These are phyloP conservation scores for Elsinoe arachidis DNA, from an alignment of 2,329 filamentous ascomycete genomes.

Conservation along the genomic window DNA sequence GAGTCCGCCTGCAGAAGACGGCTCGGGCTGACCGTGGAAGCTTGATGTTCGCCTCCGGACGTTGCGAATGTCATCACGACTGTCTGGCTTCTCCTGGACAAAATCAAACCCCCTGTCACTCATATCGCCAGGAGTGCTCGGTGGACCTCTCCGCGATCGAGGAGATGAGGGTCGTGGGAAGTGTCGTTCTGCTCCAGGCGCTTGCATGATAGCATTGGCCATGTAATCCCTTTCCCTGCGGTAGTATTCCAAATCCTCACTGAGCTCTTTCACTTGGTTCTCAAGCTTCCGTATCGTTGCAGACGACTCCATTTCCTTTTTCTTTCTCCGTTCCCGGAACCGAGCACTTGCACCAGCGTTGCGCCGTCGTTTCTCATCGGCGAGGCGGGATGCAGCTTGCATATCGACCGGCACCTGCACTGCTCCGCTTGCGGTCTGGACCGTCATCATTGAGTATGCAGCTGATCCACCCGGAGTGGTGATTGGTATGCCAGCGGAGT, in stretches of 20 bases:
- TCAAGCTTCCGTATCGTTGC: slow-evolving; percentile 62
- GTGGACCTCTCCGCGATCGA: slow-evolving; percentile 22
- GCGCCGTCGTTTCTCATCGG: slow-evolving; percentile 75
- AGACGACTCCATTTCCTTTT: slow-evolving; percentile 66
- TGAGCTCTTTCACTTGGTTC: slow-evolving; percentile 57
- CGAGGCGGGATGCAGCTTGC: slow-evolving; percentile 70
- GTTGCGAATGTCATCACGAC: slow-evolving; percentile 1
- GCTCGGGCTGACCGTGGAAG: neutral
- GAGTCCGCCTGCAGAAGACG: neutral
- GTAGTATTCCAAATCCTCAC: slow-evolving; percentile 64
- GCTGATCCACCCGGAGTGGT: slow-evolving; percentile 37
- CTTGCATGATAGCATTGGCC: slow-evolving; percentile 54
- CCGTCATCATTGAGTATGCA: slow-evolving; percentile 46
- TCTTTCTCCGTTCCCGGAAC: slow-evolving; percentile 73
- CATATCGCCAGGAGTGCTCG: slow-evolving; percentile 1
- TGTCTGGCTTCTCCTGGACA: slow-evolving; percentile 8
- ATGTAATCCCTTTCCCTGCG: slow-evolving; percentile 63
- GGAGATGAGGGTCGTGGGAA: slow-evolving; percentile 38
- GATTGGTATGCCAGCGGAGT: slow-evolving; percentile 34
- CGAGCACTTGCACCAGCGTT: slow-evolving; percentile 80
- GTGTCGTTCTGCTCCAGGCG: slow-evolving; percentile 43
- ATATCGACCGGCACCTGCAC: slow-evolving; percentile 62
- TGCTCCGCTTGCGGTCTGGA: slow-evolving; percentile 42
- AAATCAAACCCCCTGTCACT: slow-evolving; percentile 6
- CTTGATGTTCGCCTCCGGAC: slow-evolving; percentile 10